Base-by-base conservation (phyloP, 768 basidiomycete species). In the Dentipellis fragilis region DNA sequence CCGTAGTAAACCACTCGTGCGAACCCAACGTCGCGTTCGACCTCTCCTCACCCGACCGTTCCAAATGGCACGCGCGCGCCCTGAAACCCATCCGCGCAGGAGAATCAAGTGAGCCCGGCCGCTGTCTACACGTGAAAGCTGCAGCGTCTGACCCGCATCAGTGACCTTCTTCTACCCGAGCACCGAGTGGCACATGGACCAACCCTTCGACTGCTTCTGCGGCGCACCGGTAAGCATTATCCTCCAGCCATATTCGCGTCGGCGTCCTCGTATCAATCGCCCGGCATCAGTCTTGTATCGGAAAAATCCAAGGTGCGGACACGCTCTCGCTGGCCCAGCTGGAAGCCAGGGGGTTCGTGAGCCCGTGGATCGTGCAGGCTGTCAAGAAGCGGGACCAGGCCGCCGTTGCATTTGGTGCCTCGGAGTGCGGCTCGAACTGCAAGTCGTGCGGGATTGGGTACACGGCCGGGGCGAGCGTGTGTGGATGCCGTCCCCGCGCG, bases 141-240 rank as follows among this genome's bases (percentile, higher is more conserved):
- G 19, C 22, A 10, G 9, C 47, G 12, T 49, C 45, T 56, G 12
- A 58, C 16, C 48, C 53, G 22, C 49, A 16, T 22, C 35, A 68
- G 72, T 84, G 54, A 80, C 78, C 2, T 84, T 77, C 63, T 85
- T 84, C 64, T 84, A 85, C 64, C 84, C 83, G 16, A 78, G 76
- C 61, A 85, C 81, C 14, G 83, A 85, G 63, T 85, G 83, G 83
- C 75, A 80, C 48, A 84, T 85, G 82, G 80, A 74, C 17, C 80
- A 80, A 62, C 73, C 78, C 0, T 85, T 85, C 64, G 66, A 71
- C 11, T 85, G 83, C 65, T 57, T 67, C 39, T 85, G 84, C 65
- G 72, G 71, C 9, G 51, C 57, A 0, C 37, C 14, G 9, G 57
- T 58, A 29, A 51, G 54, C 46, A 7, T 10, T 22, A 54, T 42